These are phyloP conservation scores for Vinca major DNA, from an alignment of 305 asterid species.

Conservation along the genomic window DNA sequence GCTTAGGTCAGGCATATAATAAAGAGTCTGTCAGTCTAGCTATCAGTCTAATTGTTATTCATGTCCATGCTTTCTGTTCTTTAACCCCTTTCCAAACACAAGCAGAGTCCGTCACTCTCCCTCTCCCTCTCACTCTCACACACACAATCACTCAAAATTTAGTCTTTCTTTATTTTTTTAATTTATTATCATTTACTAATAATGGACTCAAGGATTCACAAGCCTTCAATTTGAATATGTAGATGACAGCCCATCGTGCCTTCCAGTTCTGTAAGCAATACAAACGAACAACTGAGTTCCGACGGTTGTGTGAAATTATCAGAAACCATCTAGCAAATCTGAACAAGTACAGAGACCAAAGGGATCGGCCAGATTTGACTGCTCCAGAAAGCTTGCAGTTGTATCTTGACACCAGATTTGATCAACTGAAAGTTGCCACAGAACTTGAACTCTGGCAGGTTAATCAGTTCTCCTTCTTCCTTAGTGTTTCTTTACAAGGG, in stretches of 20 bases:
- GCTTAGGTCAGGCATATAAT: neutral
- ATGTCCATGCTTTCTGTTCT: neutral
- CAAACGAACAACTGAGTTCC: constrained; percentile 86
- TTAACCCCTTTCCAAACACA: neutral
- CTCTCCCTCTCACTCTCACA: neutral
- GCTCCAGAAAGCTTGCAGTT: constrained; percentile 89
- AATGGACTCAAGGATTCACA: neutral
- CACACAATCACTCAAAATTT: too few relatives aligned
- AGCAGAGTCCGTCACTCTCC: neutral
- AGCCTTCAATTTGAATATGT: constrained; percentile 11
- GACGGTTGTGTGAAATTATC: constrained; percentile 87
- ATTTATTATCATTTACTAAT: too few relatives aligned
- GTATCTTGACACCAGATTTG: constrained; percentile 93
- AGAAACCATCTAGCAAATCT: constrained; percentile 93
- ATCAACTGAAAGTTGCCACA: constrained; percentile 87
- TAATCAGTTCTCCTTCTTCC: constrained; percentile 19
- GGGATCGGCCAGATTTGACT: constrained; percentile 93
- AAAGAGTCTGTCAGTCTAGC: neutral
- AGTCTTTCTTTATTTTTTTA: too few relatives aligned
- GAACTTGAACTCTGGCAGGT: constrained; percentile 98
- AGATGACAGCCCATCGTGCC: constrained; percentile 98
- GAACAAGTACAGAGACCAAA: constrained; percentile 86
- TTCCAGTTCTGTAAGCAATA: constrained; percentile 97
- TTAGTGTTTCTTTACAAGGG: neutral
- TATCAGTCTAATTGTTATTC: neutral